Conservation (phyloP, 164 flowering plant genomes). For the Taxillus chinensis region DNA sequence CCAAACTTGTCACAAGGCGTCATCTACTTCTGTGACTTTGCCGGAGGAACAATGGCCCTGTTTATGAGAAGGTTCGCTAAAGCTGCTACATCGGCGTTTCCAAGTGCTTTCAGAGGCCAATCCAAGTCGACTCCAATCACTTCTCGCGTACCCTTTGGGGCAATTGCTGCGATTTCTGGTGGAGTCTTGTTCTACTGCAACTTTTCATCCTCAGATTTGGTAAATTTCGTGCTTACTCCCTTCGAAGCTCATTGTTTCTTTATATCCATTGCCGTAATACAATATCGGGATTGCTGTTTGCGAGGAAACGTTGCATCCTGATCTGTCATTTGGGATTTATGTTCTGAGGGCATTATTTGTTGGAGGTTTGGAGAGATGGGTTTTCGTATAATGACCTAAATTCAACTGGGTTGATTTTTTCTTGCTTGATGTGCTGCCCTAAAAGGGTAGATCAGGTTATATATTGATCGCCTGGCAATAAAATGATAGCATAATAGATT, state of each 20-base stretch:
- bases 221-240: constrained; percentile 13
- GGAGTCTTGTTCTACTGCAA: constrained; percentile 48
- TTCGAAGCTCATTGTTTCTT: neutral
- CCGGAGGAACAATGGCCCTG: constrained; percentile 24
- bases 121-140: constrained; percentile 17
- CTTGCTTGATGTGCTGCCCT: neutral
- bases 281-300: neutral
- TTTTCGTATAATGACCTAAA: neutral
- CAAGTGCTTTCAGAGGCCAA: constrained; percentile 24
- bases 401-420: no score
- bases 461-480: neutral
- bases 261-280: neutral
- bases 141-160: constrained; percentile 36
- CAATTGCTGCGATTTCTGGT: constrained; percentile 65
- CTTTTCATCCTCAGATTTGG: constrained; percentile 43
- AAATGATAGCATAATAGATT: no score
- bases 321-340: neutral
- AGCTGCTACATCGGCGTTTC: constrained; percentile 31
- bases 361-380: neutral
- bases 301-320: no score
- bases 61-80: constrained; percentile 40
- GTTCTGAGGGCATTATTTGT: neutral
- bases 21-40: no score
- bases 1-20: no score
- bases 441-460: neutral